A percentile compares a stretch with the other conserved stretches of the same genome.
phyloP scores from a whole-genome alignment of 2,329 filamentous ascomycete genomes.

The Trichothecium roseum region DNA sequence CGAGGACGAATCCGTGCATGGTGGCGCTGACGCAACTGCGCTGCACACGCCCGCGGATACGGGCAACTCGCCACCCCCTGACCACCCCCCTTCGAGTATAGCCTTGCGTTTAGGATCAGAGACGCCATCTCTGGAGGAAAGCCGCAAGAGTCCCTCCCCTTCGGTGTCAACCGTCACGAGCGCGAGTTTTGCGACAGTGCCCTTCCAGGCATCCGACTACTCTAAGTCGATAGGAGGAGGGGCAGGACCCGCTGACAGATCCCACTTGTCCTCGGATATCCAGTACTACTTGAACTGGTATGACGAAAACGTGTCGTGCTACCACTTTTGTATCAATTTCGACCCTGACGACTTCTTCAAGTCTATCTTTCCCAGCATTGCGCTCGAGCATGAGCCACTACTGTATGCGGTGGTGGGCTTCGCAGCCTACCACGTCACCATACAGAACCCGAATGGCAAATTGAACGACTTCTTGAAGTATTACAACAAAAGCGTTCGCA shows the following conservation, averaged over 20 bases:
- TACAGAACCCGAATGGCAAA: conserved; percentile 59
- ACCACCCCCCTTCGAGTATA: no score
- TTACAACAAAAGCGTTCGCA: conserved; percentile 77
- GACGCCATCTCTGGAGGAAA: conserved; percentile 40
- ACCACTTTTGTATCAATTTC: conserved; percentile 71
- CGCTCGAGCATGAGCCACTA: conserved; percentile 65
- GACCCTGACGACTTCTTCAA: conserved; percentile 66
- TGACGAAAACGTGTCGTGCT: conserved; percentile 63
- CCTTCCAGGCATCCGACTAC: conserved; percentile 15
- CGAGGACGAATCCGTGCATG: conserved; percentile 37
- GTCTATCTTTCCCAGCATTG: conserved; percentile 58
- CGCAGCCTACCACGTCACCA: conserved; percentile 72
- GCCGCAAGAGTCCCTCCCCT: conserved; percentile 41
- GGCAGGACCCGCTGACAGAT: conserved; percentile 44
- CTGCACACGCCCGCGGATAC: conserved; percentile 25
- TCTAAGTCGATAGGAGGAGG: conserved; percentile 12
- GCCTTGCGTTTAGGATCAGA: conserved; percentile 35
- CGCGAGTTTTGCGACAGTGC: conserved; percentile 17
- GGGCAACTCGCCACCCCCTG: conserved; percentile 19
- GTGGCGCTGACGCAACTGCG: conserved; percentile 9
- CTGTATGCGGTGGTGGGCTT: conserved; percentile 84
- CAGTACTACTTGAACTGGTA: conserved; percentile 74
- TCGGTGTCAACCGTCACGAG: conserved; percentile 35
- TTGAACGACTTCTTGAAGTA: conserved; percentile 78
- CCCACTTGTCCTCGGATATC: conserved; percentile 56